Evolutionary conservation across 1,284 basidiomycete genomes (phyloP).

Genomic region (Dichomitus squalens): DNA sequence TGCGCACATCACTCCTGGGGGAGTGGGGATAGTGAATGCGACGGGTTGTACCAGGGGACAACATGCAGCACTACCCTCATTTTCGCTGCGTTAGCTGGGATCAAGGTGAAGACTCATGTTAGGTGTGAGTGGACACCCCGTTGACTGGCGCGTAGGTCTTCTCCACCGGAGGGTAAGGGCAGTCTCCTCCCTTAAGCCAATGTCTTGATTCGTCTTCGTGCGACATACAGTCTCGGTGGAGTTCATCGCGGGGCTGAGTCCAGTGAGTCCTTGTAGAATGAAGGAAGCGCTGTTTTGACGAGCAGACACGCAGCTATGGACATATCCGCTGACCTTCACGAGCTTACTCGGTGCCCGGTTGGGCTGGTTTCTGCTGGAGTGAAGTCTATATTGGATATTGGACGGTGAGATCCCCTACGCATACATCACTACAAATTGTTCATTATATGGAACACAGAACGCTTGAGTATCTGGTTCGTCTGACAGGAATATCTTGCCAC

Average conservation of each 20-base stretch:
- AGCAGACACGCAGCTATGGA: constrained; percentile 74
- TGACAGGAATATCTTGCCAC: too few relatives aligned
- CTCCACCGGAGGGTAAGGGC: constrained; percentile 74
- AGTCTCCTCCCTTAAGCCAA: not conserved
- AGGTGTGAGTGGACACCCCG: constrained; percentile 3
- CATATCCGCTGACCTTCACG: constrained; percentile 89
- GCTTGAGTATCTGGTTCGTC: constrained; percentile 87
- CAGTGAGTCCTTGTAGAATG: constrained; percentile 49
- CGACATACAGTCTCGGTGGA: constrained; percentile 69
- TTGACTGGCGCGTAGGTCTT: constrained; percentile 57
- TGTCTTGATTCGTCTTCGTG: not conserved
- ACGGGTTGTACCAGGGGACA: constrained; percentile 53
- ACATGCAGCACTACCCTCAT: constrained; percentile 91
- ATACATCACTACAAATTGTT: not conserved
- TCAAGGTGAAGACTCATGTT: constrained; percentile 53
- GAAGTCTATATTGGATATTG: constrained; percentile 96
- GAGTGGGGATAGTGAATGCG: not conserved
- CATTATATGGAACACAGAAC: constrained; percentile 45
- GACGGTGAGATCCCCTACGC: constrained; percentile 47
- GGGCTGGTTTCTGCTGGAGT: constrained; percentile 93
- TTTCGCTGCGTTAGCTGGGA: constrained; percentile 80
- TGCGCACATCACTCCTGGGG: not conserved
- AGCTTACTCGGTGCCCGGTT: constrained; percentile 84
- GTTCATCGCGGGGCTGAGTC: constrained; percentile 93
- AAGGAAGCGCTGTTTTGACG: not conserved